Evolutionary conservation across 345 rosid species (phyloP), one percentile per base, ranked within the genome.

Genomic region (Dimocarpus longan): DNA sequence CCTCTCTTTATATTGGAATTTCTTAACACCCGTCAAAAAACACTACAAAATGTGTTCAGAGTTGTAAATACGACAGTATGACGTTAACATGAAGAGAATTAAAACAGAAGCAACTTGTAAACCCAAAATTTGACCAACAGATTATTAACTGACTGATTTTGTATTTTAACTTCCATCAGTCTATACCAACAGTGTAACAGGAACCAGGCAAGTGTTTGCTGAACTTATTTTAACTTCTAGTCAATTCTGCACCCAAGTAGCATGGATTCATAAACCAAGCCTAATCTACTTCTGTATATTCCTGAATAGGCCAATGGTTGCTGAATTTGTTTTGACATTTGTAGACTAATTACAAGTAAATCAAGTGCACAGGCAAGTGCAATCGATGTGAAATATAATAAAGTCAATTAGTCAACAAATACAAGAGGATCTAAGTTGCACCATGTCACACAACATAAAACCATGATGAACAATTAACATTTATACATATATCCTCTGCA

Each of bases 1-100:
- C 83, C 89, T 88, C 74, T 83, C 86, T 86, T 86, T 90, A 78
- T 88, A 93, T 66, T 87, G 91, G 83, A 96, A 96, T 40, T 83
- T 81, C 84, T 94, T 96, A 39, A 96, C 97, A 59, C 97, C 98
- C 42, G 99, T 96, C 86, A 93, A 75, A 85, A 93, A 88, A 83
- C 99, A 93, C 99, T 94, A 78, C 87, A 83, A 79, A 42, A 32
- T 72, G 67, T 32, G 4, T 66, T 39, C n/a, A 44, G 18, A 39
- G 3, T 44, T 82, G 77, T 85, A 76, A 81, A 57, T 60, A 60
- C 65, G 21, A 22, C 28, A 7, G 28, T 21, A 60, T 60, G 10
- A 19, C 3, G 28, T 60, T 22, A 60, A 60, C 26, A 60, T 7
- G 65, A 8, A 59, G 22, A 9, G 24, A 16, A 13, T 60, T 44